Evolutionary conservation across 345 rosid genomes (phyloP).

Genomic region (Euphorbia tirucalli): DNA sequence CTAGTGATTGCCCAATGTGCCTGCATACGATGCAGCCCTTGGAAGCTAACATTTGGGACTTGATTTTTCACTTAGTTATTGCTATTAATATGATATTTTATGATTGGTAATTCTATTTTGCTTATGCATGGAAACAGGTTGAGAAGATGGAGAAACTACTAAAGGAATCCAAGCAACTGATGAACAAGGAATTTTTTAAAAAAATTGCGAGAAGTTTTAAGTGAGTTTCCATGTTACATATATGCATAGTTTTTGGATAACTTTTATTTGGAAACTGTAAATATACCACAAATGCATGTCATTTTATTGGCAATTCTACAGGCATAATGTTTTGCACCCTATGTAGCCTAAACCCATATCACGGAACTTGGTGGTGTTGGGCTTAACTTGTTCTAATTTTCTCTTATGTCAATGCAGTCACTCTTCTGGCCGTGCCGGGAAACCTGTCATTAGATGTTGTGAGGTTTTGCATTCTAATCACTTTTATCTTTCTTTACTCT

Average conservation of each 20-base stretch:
- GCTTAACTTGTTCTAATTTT: slow-evolving; percentile 17
- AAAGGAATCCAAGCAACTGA: slow-evolving; percentile 30
- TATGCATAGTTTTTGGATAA: background rate
- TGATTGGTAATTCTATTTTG: slow-evolving; percentile 3
- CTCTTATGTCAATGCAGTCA: slow-evolving; percentile 37
- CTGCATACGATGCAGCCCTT: background rate
- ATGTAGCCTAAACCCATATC: no score
- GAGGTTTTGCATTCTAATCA: slow-evolving; percentile 38
- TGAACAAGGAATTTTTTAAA: slow-evolving; percentile 46
- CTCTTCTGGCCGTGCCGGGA: slow-evolving; percentile 71
- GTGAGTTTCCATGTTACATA: slow-evolving; percentile 30
- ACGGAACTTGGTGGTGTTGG: background rate
- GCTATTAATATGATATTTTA: background rate
- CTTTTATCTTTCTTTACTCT: slow-evolving; percentile 2
- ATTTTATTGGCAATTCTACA: background rate
- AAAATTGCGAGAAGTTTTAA: slow-evolving; percentile 57
- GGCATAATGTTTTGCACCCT: background rate
- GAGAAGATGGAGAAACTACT: slow-evolving; percentile 58
- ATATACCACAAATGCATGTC: background rate
- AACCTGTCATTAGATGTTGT: slow-evolving; percentile 57
- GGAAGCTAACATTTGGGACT: background rate
- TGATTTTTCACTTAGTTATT: background rate
- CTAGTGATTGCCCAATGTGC: background rate
- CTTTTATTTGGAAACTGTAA: background rate
- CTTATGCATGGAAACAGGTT: slow-evolving; percentile 26